A percentile compares a stretch with the other conserved stretches of the same genome.
Conservation (phyloP, 2,329 filamentous ascomycete genomes). For the Elsinoe australis region DNA sequence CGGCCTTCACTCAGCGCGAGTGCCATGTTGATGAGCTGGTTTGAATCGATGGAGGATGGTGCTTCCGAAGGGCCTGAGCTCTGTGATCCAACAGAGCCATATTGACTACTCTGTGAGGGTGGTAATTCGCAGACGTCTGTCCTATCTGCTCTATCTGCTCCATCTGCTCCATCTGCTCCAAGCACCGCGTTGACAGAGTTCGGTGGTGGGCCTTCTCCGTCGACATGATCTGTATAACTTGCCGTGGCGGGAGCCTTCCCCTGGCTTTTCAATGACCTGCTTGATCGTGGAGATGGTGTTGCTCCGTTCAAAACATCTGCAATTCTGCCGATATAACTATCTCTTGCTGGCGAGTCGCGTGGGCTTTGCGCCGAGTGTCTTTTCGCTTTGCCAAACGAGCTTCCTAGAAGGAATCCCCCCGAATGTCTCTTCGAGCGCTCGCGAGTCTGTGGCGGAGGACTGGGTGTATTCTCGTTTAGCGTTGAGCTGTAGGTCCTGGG, state of each 20-base stretch:
- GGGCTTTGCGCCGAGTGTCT: not conserved
- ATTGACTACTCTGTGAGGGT: not conserved
- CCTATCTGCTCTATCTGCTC: no score
- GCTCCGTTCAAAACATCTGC: not conserved
- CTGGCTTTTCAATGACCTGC: constrained; percentile 10
- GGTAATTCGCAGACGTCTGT: no score
- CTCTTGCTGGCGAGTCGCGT: not conserved
- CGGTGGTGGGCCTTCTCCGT: no score
- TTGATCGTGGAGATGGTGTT: constrained; percentile 7
- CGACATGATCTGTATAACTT: no score
- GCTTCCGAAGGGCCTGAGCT: constrained; percentile 4
- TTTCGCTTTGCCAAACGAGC: constrained; percentile 6
- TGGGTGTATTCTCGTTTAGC: not conserved
- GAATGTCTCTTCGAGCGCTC: constrained; percentile 9
- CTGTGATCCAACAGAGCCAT: constrained; percentile 5
- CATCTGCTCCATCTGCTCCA: no score
- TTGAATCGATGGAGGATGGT: constrained; percentile 53
- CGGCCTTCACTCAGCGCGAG: constrained; percentile 78
- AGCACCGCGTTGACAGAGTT: no score
- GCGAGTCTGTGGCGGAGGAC: not conserved
- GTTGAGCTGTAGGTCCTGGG: not conserved
- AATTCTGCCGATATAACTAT: not conserved
- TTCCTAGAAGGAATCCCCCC: constrained; percentile 13
- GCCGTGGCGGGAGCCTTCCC: no score
- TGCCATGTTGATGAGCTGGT: constrained; percentile 88